Base-by-base conservation (phyloP, 257 asterid genomes). In the Nicotiana undulata region DNA sequence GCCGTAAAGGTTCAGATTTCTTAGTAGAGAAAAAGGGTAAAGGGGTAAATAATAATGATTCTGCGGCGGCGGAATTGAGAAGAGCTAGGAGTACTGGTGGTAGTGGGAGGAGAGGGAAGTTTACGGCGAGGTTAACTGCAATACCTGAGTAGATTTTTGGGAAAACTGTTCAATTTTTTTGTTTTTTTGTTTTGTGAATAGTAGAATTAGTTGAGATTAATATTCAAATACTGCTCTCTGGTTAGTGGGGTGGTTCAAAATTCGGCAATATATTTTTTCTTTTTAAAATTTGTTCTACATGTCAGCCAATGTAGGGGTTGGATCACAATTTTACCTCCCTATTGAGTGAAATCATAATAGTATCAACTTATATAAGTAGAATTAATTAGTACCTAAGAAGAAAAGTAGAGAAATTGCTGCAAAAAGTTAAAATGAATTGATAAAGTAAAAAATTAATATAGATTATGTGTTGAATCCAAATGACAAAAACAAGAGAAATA, bases 141-240 rank as follows among this genome's bases (percentile, higher is more conserved):
- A 95, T 95, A 53, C 97, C 94, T 4, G 99, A 95, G 87, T 95
- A 40, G 49, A 63, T 84, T 84, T 56, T 22, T 51, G 63, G 51
- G 12, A 32, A 70, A 1, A 40, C 32, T 70, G 59, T 6, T 40
- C 49, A 9, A 26, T 64, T 12, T 22, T 22, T 9, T 51, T 17
- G 28, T 32, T 32, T 17, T 37, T 32, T 7, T 26, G n/a, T 26
- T 8, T 12, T 83, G 89, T 86, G 82, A 58, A 86, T 86, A 79
- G 44, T 74, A 46, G 70, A 29, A 22, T 29, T 22, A 16, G 79
- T 44, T 76, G 76, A 32, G 79, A 28, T 56, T 55, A 56, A 74
- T 59, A 28, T 49, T 61, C 78, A 44, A 81, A 75, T 49, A 37
- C 65, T n/a, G 37, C 52, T 40, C 64, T 28, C 63, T 12, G 4